phyloP scores from a whole-genome alignment of 257 asterid species.

The Gentiana macrophylla region DNA sequence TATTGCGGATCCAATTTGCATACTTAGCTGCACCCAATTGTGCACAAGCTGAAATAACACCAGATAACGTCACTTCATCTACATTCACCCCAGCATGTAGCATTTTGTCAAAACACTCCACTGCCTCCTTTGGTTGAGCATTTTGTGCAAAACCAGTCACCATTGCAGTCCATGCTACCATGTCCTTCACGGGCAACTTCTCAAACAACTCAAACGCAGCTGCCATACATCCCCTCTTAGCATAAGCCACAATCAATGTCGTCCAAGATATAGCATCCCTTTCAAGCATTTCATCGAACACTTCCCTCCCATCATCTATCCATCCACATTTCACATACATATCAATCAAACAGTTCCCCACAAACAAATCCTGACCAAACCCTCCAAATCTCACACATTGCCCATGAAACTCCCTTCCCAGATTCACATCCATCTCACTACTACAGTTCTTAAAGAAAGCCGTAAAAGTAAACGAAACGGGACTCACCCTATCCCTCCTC shows the following conservation, averaged over 20 bases:
- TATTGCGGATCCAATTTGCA: constrained; percentile 46
- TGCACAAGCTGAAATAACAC: constrained; percentile 73
- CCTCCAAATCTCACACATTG: constrained; percentile 67
- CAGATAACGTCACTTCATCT: constrained; percentile 58
- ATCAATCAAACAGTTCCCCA: constrained; percentile 47
- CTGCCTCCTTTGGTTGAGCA: constrained; percentile 55
- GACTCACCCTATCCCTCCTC: constrained; percentile 37
- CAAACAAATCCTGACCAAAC: constrained; percentile 38
- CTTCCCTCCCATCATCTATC: constrained; percentile 40
- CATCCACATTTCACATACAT: constrained; percentile 63
- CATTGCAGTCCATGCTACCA: constrained; percentile 84
- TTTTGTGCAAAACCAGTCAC: constrained; percentile 72
- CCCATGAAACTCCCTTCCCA: constrained; percentile 64
- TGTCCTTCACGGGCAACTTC: constrained; percentile 46
- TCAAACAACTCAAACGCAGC: constrained; percentile 46
- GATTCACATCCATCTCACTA: constrained; percentile 18
- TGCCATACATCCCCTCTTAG: constrained; percentile 50
- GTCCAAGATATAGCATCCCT: constrained; percentile 65
- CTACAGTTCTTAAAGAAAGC: constrained; percentile 52
- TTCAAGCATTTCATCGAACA: constrained; percentile 78
- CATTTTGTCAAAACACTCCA: constrained; percentile 61
- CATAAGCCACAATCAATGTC: constrained; percentile 46
- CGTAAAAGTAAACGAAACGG: constrained; percentile 67
- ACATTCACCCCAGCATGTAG: constrained; percentile 41
- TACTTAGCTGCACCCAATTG: constrained; percentile 50